These are phyloP conservation scores for Yarrowia galli DNA, from an alignment of 1,139 yeast species.

Conservation along the genomic window DNA sequence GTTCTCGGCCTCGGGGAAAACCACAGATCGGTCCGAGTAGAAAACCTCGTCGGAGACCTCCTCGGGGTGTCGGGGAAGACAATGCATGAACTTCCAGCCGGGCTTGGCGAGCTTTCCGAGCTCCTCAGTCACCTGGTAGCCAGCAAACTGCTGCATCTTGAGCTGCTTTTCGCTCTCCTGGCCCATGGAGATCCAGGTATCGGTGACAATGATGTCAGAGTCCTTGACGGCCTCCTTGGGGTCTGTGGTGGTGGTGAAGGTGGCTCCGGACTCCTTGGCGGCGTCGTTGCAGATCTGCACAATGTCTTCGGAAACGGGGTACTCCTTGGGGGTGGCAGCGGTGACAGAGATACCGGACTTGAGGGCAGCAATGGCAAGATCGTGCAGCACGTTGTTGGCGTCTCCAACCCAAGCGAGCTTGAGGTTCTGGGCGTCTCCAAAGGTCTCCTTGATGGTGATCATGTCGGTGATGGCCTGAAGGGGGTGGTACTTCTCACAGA, in stretches of 20 bases:
- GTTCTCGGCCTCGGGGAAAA: constrained; percentile 95
- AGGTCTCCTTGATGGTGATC: constrained; percentile 81
- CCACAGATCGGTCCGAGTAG: constrained; percentile 82
- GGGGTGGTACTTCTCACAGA: constrained; percentile 93
- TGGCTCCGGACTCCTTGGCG: constrained; percentile 61
- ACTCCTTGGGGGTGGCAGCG: constrained; percentile 80
- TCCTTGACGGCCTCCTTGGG: constrained; percentile 73
- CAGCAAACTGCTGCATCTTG: constrained; percentile 80
- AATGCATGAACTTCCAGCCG: constrained; percentile 93
- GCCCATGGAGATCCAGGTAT: constrained; percentile 98
- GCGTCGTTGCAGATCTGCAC: constrained; percentile 62
- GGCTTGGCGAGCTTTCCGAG: constrained; percentile 65
- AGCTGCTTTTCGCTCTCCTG: constrained; percentile 79
- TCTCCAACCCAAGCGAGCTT: constrained; percentile 97
- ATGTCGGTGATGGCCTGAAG: constrained; percentile 93
- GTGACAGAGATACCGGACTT: constrained; percentile 84
- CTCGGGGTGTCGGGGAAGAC: constrained; percentile 92
- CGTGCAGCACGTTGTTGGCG: constrained; percentile 93
- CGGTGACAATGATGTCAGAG: constrained; percentile 91
- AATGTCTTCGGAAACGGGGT: constrained; percentile 68
- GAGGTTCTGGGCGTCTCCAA: constrained; percentile 64
- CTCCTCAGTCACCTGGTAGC: constrained; percentile 79
- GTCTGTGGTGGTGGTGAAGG: constrained; percentile 70
- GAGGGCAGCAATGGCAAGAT: constrained; percentile 87
- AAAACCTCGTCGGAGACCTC: constrained; percentile 95